Conservation (phyloP, 2,329 filamentous ascomycete species). For the Gremmenia infestans region DNA sequence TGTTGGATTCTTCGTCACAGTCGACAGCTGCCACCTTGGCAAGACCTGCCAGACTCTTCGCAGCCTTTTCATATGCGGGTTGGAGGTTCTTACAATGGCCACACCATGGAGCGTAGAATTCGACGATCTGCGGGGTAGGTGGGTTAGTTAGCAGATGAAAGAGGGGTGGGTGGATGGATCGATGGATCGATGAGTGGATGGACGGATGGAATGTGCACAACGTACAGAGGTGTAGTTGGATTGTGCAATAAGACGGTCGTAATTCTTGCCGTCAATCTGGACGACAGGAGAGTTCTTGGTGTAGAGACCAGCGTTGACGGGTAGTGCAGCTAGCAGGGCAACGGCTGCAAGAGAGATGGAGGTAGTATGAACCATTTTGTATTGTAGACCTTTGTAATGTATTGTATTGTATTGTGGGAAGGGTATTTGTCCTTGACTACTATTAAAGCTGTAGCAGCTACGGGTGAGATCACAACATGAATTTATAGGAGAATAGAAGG, state of each 20-base stretch:
- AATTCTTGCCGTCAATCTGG: slow-evolving; percentile 73
- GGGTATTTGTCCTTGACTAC: slow-evolving; percentile 8
- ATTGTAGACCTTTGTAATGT: not conserved
- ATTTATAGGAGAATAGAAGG: not conserved
- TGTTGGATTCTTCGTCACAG: slow-evolving; percentile 92
- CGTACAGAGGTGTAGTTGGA: slow-evolving; percentile 86
- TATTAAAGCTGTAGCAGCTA: slow-evolving; percentile 24
- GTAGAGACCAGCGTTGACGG: slow-evolving; percentile 70
- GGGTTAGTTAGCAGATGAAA: slow-evolving; percentile 1
- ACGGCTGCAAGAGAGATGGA: slow-evolving; percentile 48
- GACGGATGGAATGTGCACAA: not conserved
- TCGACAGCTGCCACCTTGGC: slow-evolving; percentile 93
- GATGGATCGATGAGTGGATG: too few species aligned
- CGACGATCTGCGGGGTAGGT: slow-evolving; percentile 48
- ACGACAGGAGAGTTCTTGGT: slow-evolving; percentile 81
- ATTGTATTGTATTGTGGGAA: not conserved
- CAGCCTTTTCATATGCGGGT: slow-evolving; percentile 91
- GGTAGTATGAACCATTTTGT: slow-evolving; percentile 49
- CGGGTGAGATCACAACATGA: not conserved
- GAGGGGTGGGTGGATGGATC: not conserved
- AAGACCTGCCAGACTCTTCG: slow-evolving; percentile 81
- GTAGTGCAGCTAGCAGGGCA: slow-evolving; percentile 60
- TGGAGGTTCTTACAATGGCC: slow-evolving; percentile 96
- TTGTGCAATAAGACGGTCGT: slow-evolving; percentile 75
- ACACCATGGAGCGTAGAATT: slow-evolving; percentile 98